phyloP scores from a whole-genome alignment of 768 basidiomycete species.

The Agaricus subrufescens region DNA sequence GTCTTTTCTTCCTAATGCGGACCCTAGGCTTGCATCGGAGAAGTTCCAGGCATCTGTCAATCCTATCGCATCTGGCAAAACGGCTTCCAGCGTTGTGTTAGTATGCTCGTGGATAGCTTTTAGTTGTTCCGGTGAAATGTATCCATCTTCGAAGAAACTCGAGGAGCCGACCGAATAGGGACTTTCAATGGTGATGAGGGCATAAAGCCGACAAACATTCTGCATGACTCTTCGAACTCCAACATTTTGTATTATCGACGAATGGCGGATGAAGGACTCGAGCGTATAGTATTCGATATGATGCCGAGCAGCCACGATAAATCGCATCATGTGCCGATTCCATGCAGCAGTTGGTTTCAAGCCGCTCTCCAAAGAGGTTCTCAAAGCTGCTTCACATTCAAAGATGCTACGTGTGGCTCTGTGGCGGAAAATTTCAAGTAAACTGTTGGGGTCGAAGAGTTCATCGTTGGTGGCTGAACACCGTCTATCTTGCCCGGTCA shows the following conservation, averaged over 20 bases:
- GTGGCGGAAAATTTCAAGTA: slow-evolving; percentile 17
- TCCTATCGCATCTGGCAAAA: slow-evolving; percentile 19
- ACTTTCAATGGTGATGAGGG: slow-evolving; percentile 19
- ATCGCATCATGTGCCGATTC: slow-evolving; percentile 21
- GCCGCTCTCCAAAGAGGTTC: slow-evolving; percentile 7
- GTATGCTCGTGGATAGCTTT: slow-evolving; percentile 12
- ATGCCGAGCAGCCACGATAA: slow-evolving; percentile 20
- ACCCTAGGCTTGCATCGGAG: slow-evolving; percentile 18
- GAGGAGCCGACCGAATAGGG: slow-evolving; percentile 15
- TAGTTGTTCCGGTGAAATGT: slow-evolving; percentile 14
- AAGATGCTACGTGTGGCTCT: slow-evolving; percentile 17
- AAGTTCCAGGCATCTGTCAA: slow-evolving; percentile 23
- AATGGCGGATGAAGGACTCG: slow-evolving; percentile 14
- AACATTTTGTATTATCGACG: slow-evolving; percentile 4
- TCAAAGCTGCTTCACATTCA: slow-evolving; percentile 13
- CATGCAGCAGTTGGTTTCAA: slow-evolving; percentile 15
- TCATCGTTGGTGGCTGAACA: slow-evolving; percentile 2
- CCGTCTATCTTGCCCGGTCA: neutral
- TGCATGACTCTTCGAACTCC: slow-evolving; percentile 11
- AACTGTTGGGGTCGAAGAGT: slow-evolving; percentile 13
- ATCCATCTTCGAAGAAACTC: slow-evolving; percentile 21
- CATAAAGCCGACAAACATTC: slow-evolving; percentile 19
- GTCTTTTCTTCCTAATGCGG: slow-evolving; percentile 19
- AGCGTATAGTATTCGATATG: slow-evolving; percentile 19
- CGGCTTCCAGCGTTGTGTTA: slow-evolving; percentile 5